Percentiles rank a stretch among this genome's conserved stretches.
phyloP scores from a whole-genome alignment of 768 basidiomycete genomes.

The Neoboletus magnificus region DNA sequence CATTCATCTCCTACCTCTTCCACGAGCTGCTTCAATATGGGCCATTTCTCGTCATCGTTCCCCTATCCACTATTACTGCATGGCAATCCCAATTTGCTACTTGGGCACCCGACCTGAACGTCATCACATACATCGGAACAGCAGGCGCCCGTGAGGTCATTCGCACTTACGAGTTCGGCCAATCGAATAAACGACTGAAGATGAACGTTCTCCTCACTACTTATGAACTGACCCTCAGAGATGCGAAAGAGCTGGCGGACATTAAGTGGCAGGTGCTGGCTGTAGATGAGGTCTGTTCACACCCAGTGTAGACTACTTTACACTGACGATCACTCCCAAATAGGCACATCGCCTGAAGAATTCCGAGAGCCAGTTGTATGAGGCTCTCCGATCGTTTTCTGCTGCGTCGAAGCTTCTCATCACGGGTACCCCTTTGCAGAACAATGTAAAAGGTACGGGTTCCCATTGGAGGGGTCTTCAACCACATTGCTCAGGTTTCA shows the following conservation, averaged over 20 bases:
- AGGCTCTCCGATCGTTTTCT: slow-evolving; percentile 85
- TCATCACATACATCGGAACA: slow-evolving; percentile 94
- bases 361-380: slow-evolving; percentile 94
- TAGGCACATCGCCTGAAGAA: slow-evolving; percentile 98
- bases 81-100: slow-evolving; percentile 94
- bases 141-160: slow-evolving; percentile 87
- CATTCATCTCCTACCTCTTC: slow-evolving; percentile 93
- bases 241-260: slow-evolving; percentile 80
- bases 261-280: slow-evolving; percentile 98
- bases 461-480: neutral
- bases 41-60: slow-evolving; percentile 96
- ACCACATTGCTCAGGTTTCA: slow-evolving; percentile 6
- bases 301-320: neutral
- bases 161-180: slow-evolving; percentile 87
- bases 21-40: slow-evolving; percentile 91
- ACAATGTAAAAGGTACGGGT: slow-evolving; percentile 90
- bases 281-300: slow-evolving; percentile 80
- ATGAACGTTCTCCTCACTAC: slow-evolving; percentile 98
- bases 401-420: slow-evolving; percentile 93
- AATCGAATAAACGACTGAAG: slow-evolving; percentile 84
- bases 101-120: slow-evolving; percentile 97
- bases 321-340: slow-evolving; percentile 14
- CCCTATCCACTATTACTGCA: slow-evolving; percentile 94
- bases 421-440: slow-evolving; percentile 97
- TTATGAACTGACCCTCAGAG: slow-evolving; percentile 92